phyloP scores from a whole-genome alignment of 2,329 filamentous ascomycete species.

The Elsinoe batatas region DNA sequence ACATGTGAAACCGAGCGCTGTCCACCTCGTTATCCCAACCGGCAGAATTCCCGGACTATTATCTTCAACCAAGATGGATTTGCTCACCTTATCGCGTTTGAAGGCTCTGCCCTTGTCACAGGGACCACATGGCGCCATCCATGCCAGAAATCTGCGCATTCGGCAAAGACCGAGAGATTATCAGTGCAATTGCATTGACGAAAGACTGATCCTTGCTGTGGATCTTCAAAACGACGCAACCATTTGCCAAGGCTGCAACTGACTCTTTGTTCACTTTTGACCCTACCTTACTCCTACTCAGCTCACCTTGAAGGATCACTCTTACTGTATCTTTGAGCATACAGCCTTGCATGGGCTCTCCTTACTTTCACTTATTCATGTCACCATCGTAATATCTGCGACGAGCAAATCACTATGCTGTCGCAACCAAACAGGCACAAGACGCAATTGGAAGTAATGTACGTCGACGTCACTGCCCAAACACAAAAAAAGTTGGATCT shows the following conservation, averaged over 20 bases:
- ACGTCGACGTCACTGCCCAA: slow-evolving; percentile 16
- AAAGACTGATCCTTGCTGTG: slow-evolving; percentile 2
- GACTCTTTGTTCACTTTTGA: slow-evolving; percentile 6
- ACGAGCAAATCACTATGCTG: slow-evolving; percentile 8
- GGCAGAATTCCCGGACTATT: slow-evolving; percentile 11
- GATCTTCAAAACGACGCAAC: neutral
- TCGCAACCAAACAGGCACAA: slow-evolving; percentile 18
- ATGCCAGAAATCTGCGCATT: neutral
- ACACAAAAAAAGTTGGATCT: slow-evolving; percentile 9
- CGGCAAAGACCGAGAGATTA: slow-evolving; percentile 8
- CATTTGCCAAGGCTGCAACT: neutral
- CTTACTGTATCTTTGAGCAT: neutral
- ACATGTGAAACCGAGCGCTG: slow-evolving; percentile 3
- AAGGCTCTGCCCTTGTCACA: slow-evolving; percentile 6
- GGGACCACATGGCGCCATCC: slow-evolving; percentile 9
- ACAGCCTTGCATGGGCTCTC: slow-evolving; percentile 1
- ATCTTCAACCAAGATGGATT: slow-evolving; percentile 9
- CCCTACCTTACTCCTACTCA: slow-evolving; percentile 6
- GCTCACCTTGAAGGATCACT: neutral
- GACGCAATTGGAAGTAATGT: slow-evolving; percentile 36
- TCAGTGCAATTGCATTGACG: neutral
- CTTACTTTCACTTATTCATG: slow-evolving; percentile 2
- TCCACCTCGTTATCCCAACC: slow-evolving; percentile 6
- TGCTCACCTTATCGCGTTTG: slow-evolving; percentile 5
- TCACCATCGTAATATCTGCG: neutral